Evolutionary conservation across 768 basidiomycete genomes (phyloP), one percentile per base, ranked within the genome.

Genomic region (Collybia mongolica): DNA sequence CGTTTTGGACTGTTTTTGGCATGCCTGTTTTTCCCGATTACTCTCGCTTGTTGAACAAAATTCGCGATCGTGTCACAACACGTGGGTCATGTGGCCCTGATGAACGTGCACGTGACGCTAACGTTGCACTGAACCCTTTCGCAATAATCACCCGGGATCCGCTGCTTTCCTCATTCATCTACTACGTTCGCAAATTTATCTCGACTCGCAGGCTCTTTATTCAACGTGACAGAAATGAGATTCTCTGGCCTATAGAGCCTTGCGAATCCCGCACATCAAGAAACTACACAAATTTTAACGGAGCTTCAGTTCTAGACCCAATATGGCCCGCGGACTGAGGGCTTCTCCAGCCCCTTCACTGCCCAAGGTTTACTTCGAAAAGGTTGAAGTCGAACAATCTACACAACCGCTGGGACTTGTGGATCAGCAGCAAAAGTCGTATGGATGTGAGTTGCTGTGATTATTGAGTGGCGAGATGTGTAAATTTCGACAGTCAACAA

Each of bases 281-380:
- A 32, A 32, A 6, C 32, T 11, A 32, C 7, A 32, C 14, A 32
- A 2, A 32, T 24, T 15, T 20, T 28, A 36, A 36, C 28, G 7
- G 45, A 5, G 2, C 8, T 45, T 6, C 20, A 28, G 11, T 45
- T 15, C 6, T 9, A 32, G 32, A 32, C 32, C 11, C 14, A 48
- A 43, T 28, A 61, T 61, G 60, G 55, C 52, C 23, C 57, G 57
- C 40, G 43, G 40, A 19, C 55, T 52, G n/a, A 36, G 45, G 24
- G 14, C 55, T 44, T 52, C 53, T 19, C 46, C 64, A 8, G 49
- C 64, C 29, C 54, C 57, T 22, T 57, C 69, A 2, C 65, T 90
- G 29, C 88, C 88, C 28, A 84, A 82, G 52, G 82, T 83, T n/a
- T 79, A 81, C 22, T 90, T 86, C 51, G 71, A 80, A 42, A 76